Base-by-base conservation (phyloP, 306 rosid genomes). In the Myrica gale region DNA sequence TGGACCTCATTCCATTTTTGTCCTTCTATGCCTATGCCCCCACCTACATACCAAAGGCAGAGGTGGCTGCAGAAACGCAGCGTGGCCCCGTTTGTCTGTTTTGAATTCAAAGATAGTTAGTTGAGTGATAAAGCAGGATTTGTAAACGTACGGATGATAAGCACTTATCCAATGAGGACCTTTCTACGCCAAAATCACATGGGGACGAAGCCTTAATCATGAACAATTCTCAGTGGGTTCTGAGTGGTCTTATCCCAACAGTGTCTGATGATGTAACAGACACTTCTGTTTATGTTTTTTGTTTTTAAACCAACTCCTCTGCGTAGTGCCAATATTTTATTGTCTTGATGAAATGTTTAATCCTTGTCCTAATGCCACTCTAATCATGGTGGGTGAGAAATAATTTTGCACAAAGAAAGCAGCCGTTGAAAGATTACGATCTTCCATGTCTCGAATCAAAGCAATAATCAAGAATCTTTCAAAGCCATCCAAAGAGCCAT, bases 61-160 rank as follows among this genome's bases (percentile, higher is more conserved):
- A 15, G 41, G 11, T 10, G 73, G 23, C 68, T 7, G 41, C 26
- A 9, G n/a, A 9, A 11, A 45, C 43, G 63, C 65, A 19, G 54
- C 74, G 74, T 68, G 42, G 39, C 62, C 76, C 56, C 23, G n/a
- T 67, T 46, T 54, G 45, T 46, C 50, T 68, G 9, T 3, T 3
- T 42, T 42, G 68, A 5, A n/a, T 76, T 57, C 20, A 57, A 69
- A 32, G 62, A 15, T 19, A 19, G 76, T 60, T 19, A 19, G 76
- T 60, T 48, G n/a, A 74, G 57, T 76, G 63, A 60, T 71, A 76
- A 78, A 48, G 68, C 45, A 37, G 67, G 79, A 50, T 48, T 69
- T 52, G 13, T 65, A 80, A 56, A 44, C 58, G 84, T 76, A 84
- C 82, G 84, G 87, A 69, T 41, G 74, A 62, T 46, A 42, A 54